Base-by-base conservation (phyloP, 2,329 filamentous ascomycete genomes). In the Scedosporium aurantiacum region DNA sequence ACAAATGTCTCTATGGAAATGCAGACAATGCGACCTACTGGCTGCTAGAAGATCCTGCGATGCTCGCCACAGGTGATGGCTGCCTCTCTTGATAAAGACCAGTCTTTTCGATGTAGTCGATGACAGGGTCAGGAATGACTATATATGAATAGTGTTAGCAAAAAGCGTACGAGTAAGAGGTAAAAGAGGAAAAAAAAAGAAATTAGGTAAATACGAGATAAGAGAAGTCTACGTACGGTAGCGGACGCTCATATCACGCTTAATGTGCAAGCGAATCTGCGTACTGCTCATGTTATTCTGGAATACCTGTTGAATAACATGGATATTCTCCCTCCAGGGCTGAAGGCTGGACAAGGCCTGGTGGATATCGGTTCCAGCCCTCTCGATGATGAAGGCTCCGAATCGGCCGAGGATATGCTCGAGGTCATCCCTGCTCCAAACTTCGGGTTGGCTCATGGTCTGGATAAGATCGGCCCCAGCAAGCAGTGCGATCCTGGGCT, bases 361-460 rank as follows among this genome's bases (percentile, higher is more conserved):
- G 64, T 96, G 89, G 58, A 95, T 88, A 69, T 96, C 90, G 23
- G 91, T 96, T 52, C 91, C 92, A 47, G 86, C 87, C 63, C 93
- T 85, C 78, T 97, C 89, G n/a, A 95, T 82, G 63, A 93, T 89
- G 71, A 95, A 91, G 32, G 88, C 86, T 52, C 90, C 90, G 70
- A 89, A 96, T 70, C 87, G 83, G 57, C 89, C 86, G 21, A 97
- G 78, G 63, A 97, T 97, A 67, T 95, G 89, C 67, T 94, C 88
- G 61, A 97, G 78, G 80, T 97, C 93, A 64, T 87, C 82, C 56
- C 85, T 80, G 58, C 87, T 89, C 93, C 93, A 97, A 1, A 97
- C 84, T 2, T 85, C 86, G 1, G 84, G 84, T 2, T 80, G 82
- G 64, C 79, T 88, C 85, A 88, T 90, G 66, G 85, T 93, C 74